Percentiles rank a stretch among this genome's conserved stretches.
These are phyloP conservation scores for Mortierella sp. DNA, from an alignment of 371 early-diverging fungal species.

Conservation along the genomic window DNA sequence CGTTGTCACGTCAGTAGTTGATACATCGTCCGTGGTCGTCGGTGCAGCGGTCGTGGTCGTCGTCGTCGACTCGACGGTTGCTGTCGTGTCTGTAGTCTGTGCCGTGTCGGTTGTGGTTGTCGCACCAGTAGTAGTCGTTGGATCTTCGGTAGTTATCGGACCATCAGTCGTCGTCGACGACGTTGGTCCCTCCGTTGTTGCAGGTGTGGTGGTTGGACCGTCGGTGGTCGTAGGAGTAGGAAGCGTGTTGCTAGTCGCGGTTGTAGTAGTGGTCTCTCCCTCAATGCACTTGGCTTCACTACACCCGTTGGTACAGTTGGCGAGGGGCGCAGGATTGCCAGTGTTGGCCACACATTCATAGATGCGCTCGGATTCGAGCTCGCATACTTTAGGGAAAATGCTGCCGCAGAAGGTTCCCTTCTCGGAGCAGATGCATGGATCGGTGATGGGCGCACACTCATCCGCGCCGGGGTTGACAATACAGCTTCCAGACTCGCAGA, in stretches of 20 bases:
- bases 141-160: not conserved
- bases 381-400: not conserved
- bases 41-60: not conserved
- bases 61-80: too few relatives aligned
- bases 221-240: not conserved
- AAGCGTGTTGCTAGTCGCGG: not conserved
- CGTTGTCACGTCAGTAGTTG: not conserved
- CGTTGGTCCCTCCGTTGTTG: not conserved
- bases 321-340: not conserved
- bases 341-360: not conserved
- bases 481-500: not conserved
- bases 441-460: not conserved
- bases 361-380: not conserved
- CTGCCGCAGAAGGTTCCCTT: not conserved
- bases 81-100: too few relatives aligned
- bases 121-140: not conserved
- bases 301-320: not conserved
- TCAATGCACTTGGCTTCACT: not conserved
- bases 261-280: not conserved
- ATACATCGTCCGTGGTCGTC: not conserved
- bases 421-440: not conserved
- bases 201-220: not conserved
- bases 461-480: not conserved
- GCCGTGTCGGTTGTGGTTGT: not conserved
- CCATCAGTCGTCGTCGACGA: too few relatives aligned